phyloP scores from a whole-genome alignment of 176 grass and related monocot genomes.

The Oropetium thomaeum region DNA sequence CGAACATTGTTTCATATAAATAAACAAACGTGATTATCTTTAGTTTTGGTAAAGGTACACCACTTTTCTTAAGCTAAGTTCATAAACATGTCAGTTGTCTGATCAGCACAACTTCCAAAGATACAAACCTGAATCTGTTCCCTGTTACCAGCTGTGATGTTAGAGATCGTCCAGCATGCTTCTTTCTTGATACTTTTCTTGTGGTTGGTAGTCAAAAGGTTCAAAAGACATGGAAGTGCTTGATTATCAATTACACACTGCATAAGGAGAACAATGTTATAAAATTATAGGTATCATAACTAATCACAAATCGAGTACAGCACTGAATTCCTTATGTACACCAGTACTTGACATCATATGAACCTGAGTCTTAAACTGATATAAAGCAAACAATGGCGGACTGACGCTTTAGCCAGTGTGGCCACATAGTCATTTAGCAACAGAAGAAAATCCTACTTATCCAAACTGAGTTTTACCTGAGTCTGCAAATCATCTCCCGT shows the following conservation, averaged over 20 bases:
- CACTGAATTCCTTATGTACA: not conserved
- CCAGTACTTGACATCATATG: not conserved
- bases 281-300: not conserved
- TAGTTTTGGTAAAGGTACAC: not conserved
- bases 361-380: not conserved
- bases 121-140: conserved; percentile 89
- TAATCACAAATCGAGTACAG: conserved; percentile 2
- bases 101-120: not conserved
- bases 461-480: conserved; percentile 57
- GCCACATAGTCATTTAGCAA: not conserved
- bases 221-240: conserved; percentile 86
- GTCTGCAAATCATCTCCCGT: conserved; percentile 97
- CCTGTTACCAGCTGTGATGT: conserved; percentile 93
- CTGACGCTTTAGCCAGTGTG: not conserved
- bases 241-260: conserved; percentile 93
- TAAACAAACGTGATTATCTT: not conserved
- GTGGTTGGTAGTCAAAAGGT: conserved; percentile 71
- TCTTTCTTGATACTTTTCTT: conserved; percentile 99
- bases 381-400: not conserved
- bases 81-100: not conserved
- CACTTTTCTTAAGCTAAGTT: not conserved
- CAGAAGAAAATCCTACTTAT: not conserved
- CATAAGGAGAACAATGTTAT: not conserved
- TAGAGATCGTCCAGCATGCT: conserved; percentile 97
- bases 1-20: not conserved